Evolutionary conservation across 352 stramenopile species (phyloP).

Genomic region (Pythium sukuiense): DNA sequence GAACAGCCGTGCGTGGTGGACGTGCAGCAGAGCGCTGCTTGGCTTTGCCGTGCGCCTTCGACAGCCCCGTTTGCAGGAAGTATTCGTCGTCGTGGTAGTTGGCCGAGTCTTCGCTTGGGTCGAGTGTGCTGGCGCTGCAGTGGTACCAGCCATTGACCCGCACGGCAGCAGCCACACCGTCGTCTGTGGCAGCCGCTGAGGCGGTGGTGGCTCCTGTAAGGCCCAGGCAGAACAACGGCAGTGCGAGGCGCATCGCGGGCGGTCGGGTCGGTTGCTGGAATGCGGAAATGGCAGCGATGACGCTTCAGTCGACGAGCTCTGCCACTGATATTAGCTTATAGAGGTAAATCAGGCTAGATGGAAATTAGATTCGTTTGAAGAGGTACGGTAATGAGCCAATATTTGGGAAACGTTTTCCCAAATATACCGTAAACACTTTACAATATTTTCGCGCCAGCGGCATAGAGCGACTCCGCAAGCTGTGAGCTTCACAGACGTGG

Average conservation of each 20-base stretch:
- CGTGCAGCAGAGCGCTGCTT: slow-evolving; percentile 26
- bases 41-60: background rate
- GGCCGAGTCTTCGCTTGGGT: slow-evolving; percentile 17
- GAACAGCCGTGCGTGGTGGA: slow-evolving; percentile 40
- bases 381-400: slow-evolving; percentile 1
- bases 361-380: background rate
- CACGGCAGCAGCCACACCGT: slow-evolving; percentile 10
- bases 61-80: background rate
- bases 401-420: background rate
- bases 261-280: background rate
- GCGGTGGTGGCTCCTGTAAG: slow-evolving; percentile 1
- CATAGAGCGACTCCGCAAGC: too few relatives aligned
- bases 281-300: background rate
- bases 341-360: slow-evolving; percentile 13
- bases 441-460: too few relatives aligned
- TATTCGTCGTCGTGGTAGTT: slow-evolving; percentile 18
- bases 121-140: slow-evolving; percentile 33
- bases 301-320: background rate
- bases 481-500: too few relatives aligned
- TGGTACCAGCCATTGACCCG: slow-evolving; percentile 39
- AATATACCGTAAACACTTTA: background rate
- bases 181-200: background rate
- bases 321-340: background rate
- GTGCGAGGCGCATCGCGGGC: slow-evolving; percentile 1
- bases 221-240: slow-evolving; percentile 4